phyloP scores from a whole-genome alignment of 2,329 filamentous ascomycete genomes.

The Arthrobotrys iridis region DNA sequence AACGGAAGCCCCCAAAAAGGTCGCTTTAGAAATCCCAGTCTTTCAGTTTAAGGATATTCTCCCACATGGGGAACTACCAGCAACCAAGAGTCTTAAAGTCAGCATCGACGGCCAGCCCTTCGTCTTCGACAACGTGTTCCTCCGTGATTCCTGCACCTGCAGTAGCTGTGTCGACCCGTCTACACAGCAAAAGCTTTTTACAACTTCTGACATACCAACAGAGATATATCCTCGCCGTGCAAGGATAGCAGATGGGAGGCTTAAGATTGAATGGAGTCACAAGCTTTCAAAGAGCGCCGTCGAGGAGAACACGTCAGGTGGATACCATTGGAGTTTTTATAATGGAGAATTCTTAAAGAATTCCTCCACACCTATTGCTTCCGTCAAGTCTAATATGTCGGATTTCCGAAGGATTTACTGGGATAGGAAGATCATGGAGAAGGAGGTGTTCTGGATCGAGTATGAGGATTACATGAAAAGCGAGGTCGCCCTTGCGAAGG shows the following conservation, averaged over 20 bases:
- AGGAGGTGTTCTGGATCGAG: constrained; percentile 69
- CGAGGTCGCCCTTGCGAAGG: constrained; percentile 69
- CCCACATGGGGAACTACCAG: constrained; percentile 23
- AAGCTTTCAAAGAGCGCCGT: constrained; percentile 47
- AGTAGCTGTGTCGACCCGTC: constrained; percentile 68
- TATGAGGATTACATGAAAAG: constrained; percentile 77
- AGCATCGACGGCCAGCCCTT: constrained; percentile 54
- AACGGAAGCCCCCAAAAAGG: constrained; percentile 2
- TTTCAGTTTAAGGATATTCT: constrained; percentile 51
- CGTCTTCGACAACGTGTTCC: constrained; percentile 58
- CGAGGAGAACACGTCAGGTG: constrained; percentile 52
- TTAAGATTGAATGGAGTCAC: constrained; percentile 70
- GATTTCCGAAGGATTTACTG: constrained; percentile 63
- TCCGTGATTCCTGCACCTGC: constrained; percentile 71
- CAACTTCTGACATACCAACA: constrained; percentile 71
- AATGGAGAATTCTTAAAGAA: constrained; percentile 58
- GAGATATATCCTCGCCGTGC: constrained; percentile 63
- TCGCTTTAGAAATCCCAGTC: constrained; percentile 36
- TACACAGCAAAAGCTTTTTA: constrained; percentile 73
- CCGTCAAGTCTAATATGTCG: constrained; percentile 58
- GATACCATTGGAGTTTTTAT: constrained; percentile 57
- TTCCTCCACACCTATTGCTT: constrained; percentile 58
- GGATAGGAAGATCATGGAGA: constrained; percentile 64
- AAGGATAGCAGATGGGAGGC: constrained; percentile 62
- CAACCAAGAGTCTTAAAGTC: constrained; percentile 47